Evolutionary conservation across 495 filamentous ascomycete species (phyloP).

Genomic region (Trichoderma parareesei): DNA sequence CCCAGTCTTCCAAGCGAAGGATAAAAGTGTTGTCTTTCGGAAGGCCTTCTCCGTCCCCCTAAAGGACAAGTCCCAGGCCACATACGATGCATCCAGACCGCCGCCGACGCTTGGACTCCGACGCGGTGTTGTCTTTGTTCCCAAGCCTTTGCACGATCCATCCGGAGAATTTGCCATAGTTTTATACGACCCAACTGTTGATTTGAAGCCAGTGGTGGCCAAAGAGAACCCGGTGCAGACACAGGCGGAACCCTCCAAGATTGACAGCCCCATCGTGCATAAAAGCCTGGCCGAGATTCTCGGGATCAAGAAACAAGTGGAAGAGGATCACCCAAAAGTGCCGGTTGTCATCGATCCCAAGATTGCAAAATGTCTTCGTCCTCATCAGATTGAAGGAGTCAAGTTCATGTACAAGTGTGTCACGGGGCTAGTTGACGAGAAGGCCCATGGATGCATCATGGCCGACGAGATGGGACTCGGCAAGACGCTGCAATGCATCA

Average conservation of each 20-base stretch:
- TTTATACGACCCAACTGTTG: conserved; percentile 88
- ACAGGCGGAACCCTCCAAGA: conserved; percentile 45
- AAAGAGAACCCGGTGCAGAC: conserved; percentile 15
- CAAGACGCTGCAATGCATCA: conserved; percentile 71
- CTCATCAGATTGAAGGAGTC: conserved; percentile 97
- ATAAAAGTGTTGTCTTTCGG: conserved; percentile 74
- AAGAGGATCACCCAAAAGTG: conserved; percentile 72
- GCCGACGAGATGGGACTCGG: conserved; percentile 98
- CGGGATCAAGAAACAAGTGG: conserved; percentile 84
- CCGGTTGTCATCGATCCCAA: conserved; percentile 95
- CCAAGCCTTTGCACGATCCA: conserved; percentile 88
- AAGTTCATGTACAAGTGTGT: conserved; percentile 95
- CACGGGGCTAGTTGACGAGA: conserved; percentile 86
- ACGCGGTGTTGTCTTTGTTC: conserved; percentile 74
- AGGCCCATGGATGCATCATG: conserved; percentile 98
- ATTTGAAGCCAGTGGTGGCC: conserved; percentile 46
- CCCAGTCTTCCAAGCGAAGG: conserved; percentile 81
- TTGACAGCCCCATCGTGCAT: conserved; percentile 79
- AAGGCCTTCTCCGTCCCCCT: conserved; percentile 81
- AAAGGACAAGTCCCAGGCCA: conserved; percentile 63
- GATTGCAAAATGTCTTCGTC: conserved; percentile 82
- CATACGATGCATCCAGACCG: conserved; percentile 68
- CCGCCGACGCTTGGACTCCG: conserved; percentile 83
- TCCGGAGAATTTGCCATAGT: conserved; percentile 96
- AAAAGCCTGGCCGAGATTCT: conserved; percentile 94